phyloP scores from a whole-genome alignment of 495 filamentous ascomycete genomes.

The Penicillium silybi region DNA sequence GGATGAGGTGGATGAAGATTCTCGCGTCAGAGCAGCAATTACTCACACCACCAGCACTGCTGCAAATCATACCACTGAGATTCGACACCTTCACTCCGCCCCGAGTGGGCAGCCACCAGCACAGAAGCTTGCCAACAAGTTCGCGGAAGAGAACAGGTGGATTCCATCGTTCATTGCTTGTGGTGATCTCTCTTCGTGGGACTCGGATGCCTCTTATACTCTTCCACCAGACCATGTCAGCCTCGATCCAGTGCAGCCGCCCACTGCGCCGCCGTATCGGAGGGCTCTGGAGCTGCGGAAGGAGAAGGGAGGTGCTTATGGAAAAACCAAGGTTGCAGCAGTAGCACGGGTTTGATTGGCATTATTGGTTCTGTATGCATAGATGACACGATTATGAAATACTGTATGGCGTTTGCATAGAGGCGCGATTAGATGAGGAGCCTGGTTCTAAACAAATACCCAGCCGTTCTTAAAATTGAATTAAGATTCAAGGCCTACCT shows the following conservation, averaged over 20 bases:
- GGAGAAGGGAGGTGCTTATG: constrained; percentile 72
- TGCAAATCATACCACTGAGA: constrained; percentile 17
- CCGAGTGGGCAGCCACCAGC: constrained; percentile 18
- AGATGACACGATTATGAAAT: constrained; percentile 8
- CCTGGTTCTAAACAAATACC: constrained; percentile 7
- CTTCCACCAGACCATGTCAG: constrained; percentile 73
- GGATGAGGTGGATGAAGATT: constrained; percentile 42
- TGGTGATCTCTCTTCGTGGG: constrained; percentile 89
- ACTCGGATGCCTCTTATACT: constrained; percentile 89
- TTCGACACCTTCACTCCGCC: constrained; percentile 30
- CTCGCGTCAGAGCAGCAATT: constrained; percentile 16
- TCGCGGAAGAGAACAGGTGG: constrained; percentile 56
- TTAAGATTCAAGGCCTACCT: not conserved
- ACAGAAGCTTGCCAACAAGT: constrained; percentile 28
- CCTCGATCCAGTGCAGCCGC: constrained; percentile 91
- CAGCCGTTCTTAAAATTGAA: not conserved
- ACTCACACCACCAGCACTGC: not conserved
- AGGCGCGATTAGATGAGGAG: not conserved
- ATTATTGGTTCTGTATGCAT: not conserved
- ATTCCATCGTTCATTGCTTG: constrained; percentile 94
- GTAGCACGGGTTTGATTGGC: constrained; percentile 22
- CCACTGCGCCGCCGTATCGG: constrained; percentile 93
- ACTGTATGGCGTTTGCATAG: constrained; percentile 5
- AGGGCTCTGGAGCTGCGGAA: constrained; percentile 81
- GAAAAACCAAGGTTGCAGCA: constrained; percentile 60